phyloP scores from a whole-genome alignment of 2,329 filamentous ascomycete species.

The Fusarium equiseti region DNA sequence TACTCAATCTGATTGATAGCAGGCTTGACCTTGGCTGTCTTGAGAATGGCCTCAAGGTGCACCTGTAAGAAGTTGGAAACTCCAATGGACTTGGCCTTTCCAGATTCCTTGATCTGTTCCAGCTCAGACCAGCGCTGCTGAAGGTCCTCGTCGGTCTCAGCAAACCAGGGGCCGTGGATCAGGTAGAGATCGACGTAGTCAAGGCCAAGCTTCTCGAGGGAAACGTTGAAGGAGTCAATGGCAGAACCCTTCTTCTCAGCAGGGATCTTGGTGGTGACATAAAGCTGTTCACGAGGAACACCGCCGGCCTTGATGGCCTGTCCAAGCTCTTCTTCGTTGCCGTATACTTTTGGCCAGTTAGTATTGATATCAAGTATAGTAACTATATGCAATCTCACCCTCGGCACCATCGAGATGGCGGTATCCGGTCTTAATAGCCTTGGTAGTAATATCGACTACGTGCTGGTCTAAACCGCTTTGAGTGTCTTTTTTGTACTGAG shows the following conservation, averaged over 20 bases:
- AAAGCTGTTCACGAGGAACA: slow-evolving; percentile 75
- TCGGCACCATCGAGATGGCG: slow-evolving; percentile 81
- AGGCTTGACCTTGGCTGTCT: slow-evolving; percentile 71
- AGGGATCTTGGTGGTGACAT: slow-evolving; percentile 72
- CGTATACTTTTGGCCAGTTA: slow-evolving; percentile 61
- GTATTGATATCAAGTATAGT: not conserved
- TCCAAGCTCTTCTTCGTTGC: slow-evolving; percentile 77
- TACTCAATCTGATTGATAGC: slow-evolving; percentile 85
- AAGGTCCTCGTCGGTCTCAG: slow-evolving; percentile 62
- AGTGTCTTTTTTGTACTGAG: slow-evolving; percentile 66
- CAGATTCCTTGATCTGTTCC: slow-evolving; percentile 74
- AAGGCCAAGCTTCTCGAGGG: slow-evolving; percentile 73
- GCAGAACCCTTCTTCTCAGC: slow-evolving; percentile 57
- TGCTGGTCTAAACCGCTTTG: slow-evolving; percentile 67
- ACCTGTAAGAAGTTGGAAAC: slow-evolving; percentile 78
- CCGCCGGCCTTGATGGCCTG: slow-evolving; percentile 75
- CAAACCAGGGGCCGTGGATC: slow-evolving; percentile 69
- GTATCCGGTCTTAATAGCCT: slow-evolving; percentile 77
- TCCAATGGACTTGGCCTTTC: slow-evolving; percentile 77
- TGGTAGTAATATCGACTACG: slow-evolving; percentile 63
- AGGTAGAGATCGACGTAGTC: slow-evolving; percentile 81
- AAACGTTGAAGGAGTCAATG: slow-evolving; percentile 66
- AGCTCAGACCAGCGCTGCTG: slow-evolving; percentile 70
- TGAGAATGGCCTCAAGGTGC: slow-evolving; percentile 67
- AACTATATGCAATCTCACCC: slow-evolving; percentile 55